A percentile compares a stretch with the other conserved stretches of the same genome.
Conservation (phyloP, 1,284 basidiomycete genomes). For the Fomitopsis pinicola region DNA sequence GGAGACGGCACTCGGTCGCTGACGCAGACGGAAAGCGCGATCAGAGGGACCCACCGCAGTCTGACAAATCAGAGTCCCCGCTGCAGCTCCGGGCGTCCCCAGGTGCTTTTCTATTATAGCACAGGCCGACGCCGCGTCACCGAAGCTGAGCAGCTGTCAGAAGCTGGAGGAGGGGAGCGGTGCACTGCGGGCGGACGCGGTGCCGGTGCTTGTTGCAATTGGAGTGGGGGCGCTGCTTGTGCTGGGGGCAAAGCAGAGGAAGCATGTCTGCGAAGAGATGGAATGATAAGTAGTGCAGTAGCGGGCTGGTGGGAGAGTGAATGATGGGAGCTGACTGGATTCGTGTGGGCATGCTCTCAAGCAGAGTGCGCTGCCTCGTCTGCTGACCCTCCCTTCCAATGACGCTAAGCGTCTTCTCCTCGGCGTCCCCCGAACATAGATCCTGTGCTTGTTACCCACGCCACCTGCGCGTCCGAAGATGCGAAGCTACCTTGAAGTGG, state of each 20-base stretch:
- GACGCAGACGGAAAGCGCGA: background rate
- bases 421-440: background rate
- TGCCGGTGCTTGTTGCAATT: background rate
- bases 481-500: too few relatives aligned
- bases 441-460: background rate
- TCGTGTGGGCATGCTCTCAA: background rate
- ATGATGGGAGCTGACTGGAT: background rate
- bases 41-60: background rate
- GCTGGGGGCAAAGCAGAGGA: background rate
- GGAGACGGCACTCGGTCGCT: background rate
- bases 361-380: background rate
- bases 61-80: background rate
- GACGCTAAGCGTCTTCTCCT: background rate
- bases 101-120: background rate
- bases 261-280: background rate
- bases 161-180: background rate
- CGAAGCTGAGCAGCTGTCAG: background rate
- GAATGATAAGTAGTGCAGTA: background rate
- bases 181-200: background rate
- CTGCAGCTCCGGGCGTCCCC: background rate
- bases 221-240: background rate
- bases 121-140: background rate
- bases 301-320: background rate
- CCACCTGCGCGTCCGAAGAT: too few relatives aligned
- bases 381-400: background rate